Evolutionary conservation across 805 yeast genomes (phyloP), one percentile per base, ranked within the genome.

Genomic region (Saturnispora kantuleensis): DNA sequence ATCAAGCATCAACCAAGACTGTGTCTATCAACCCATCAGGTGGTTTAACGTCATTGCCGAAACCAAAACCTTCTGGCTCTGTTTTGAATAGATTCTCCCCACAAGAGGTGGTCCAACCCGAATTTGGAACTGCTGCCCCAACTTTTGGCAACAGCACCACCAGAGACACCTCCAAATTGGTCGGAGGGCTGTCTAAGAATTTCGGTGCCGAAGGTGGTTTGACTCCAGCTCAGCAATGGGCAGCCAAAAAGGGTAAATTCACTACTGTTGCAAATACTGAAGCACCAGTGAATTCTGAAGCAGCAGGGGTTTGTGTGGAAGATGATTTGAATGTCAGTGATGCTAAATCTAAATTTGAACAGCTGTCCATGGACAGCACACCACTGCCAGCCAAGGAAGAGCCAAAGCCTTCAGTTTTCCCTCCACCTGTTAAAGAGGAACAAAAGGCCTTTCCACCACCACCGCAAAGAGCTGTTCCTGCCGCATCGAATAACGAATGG

Each of bases 181-280:
- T 73, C 38, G 77, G 79, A 44, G 90, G 86, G 34, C 65, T 78
- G 41, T 70, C 76, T 28, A 68, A 74, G 56, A 71, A 77, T 59
- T 81, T 75, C 59, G 93, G 76, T 50, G 66, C 81, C 44, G 74
- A 74, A 49, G 75, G 72, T 49, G 96, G 95, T 49, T 84, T 86
- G 63, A 84, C 95, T 7, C 96, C 97, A 18, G 96, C 96, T 28
- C 96, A 88, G 66, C 56, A 85, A 28, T 88, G 97, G 97, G 97
- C 96, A 18, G 96, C 84, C 59, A 84, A 81, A 66, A 78, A 81
- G 58, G 95, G 87, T 39, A 73, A 79, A 59, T 77, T 69, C 54
- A 74, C 70, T 52, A 65, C 67, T 38, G 75, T 67, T 39, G 52
- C 56, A 41, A 50, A 56, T 11, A 50, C 58, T 33, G 62, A 56